These are phyloP conservation scores for Metschnikowia noctiluminum DNA, from an alignment of 805 yeast species.

Conservation along the genomic window DNA sequence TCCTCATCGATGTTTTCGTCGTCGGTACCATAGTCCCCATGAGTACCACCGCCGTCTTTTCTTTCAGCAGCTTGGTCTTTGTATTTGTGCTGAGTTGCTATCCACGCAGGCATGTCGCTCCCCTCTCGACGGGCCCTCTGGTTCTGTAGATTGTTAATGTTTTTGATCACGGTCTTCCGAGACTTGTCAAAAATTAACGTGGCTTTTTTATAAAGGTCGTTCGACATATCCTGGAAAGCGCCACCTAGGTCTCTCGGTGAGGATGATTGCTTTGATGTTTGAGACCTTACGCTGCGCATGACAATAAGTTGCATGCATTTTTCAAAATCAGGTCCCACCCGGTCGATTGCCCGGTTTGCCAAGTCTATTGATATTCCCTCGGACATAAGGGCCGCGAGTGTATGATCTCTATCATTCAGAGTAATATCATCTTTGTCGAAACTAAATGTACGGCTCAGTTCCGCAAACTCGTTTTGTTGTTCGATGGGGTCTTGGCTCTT, in stretches of 20 bases:
- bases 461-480: background rate
- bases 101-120: conserved; percentile 64
- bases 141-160: conserved; percentile 54
- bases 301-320: conserved; percentile 65
- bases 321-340: conserved; percentile 58
- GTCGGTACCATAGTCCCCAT: conserved; percentile 45
- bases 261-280: background rate
- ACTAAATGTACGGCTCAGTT: no score
- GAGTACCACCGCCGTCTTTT: conserved; percentile 31
- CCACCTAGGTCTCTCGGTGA: conserved; percentile 19
- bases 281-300: conserved; percentile 31
- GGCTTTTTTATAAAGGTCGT: conserved; percentile 58
- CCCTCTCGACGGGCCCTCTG: conserved; percentile 7
- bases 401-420: conserved; percentile 35
- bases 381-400: conserved; percentile 67
- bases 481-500: background rate
- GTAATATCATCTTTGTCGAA: no score
- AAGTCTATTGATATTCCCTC: conserved; percentile 72
- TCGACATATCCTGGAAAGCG: conserved; percentile 51
- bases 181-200: conserved; percentile 57
- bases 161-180: conserved; percentile 56
- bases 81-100: conserved; percentile 55
- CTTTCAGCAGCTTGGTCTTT: conserved; percentile 38
- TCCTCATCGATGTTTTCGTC: conserved; percentile 45
- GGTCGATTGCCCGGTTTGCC: conserved; percentile 56